Conservation (phyloP, 73 alveolate genomes). For the Breviolum minutum region DNA sequence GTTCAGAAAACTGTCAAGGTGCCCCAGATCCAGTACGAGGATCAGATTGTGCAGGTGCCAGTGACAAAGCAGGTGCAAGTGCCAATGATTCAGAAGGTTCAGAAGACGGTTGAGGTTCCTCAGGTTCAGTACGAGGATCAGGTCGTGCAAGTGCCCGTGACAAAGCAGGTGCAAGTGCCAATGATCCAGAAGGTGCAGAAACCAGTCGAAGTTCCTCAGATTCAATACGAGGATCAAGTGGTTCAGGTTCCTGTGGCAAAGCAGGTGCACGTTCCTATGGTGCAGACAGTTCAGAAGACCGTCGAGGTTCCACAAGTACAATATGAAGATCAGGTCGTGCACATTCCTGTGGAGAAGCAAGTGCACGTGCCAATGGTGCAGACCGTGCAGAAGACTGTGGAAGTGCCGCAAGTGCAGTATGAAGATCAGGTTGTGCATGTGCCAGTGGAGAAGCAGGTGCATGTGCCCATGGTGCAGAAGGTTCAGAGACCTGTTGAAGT, state of each 20-base stretch:
- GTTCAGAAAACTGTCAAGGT: constrained; percentile 89
- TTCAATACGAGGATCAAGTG: constrained; percentile 44
- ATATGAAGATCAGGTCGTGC: constrained; percentile 83
- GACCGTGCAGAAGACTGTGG: constrained; percentile 59
- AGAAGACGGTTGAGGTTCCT: constrained; percentile 62
- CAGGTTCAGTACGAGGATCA: constrained; percentile 68
- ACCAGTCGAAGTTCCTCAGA: constrained; percentile 19
- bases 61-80: constrained; percentile 50
- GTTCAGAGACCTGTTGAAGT: constrained; percentile 77
- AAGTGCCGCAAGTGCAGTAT: constrained; percentile 30
- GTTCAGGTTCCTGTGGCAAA: constrained; percentile 46
- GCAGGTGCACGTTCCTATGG: constrained; percentile 82
- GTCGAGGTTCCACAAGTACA: constrained; percentile 89
- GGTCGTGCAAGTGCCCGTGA: constrained; percentile 29
- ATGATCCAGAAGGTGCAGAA: constrained; percentile 58
- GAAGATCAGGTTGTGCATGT: constrained; percentile 85
- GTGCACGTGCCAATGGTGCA: constrained; percentile 88
- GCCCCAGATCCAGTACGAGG: constrained; percentile 89
- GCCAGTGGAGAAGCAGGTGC: constrained; percentile 88
- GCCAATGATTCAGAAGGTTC: constrained; percentile 61
- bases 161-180: constrained; percentile 66
- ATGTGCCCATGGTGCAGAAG: constrained; percentile 74
- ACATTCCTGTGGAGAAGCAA: constrained; percentile 33
- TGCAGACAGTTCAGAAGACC: constrained; percentile 93
- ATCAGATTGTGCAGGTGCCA: constrained; percentile 66